Evolutionary conservation across 2,329 filamentous ascomycete genomes (phyloP).

Genomic region (Chalaropsis ovoidea): DNA sequence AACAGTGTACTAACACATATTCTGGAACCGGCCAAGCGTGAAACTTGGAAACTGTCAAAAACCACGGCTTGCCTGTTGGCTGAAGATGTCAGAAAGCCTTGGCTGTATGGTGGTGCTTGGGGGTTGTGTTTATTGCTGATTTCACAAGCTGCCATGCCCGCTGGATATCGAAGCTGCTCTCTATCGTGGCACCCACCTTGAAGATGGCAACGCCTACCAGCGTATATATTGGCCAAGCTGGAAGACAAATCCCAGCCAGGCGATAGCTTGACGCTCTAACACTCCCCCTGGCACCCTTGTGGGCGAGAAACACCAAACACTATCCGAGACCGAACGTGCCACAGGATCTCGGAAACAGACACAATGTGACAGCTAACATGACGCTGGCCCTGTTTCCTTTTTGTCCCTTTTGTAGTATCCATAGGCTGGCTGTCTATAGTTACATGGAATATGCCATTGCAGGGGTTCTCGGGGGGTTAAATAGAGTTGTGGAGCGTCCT

Average conservation of each 20-base stretch:
- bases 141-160: no score
- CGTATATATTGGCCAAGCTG: background rate
- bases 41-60: conserved; percentile 10
- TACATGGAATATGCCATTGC: background rate
- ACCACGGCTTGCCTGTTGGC: background rate
- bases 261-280: background rate
- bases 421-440: background rate
- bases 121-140: no score
- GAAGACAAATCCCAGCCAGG: background rate
- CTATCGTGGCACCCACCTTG: no score
- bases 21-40: background rate
- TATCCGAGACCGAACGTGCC: conserved; percentile 42
- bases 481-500: conserved; percentile 1
- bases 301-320: conserved; percentile 35
- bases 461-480: background rate
- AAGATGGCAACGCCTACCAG: no score
- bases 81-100: background rate
- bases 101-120: background rate
- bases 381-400: background rate
- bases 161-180: no score
- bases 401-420: background rate
- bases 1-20: background rate
- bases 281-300: background rate
- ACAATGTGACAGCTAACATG: conserved; percentile 3
- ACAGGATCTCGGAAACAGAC: conserved; percentile 30